phyloP scores from a whole-genome alignment of 2,329 filamentous ascomycete species.

The Remersonia thermophila region DNA sequence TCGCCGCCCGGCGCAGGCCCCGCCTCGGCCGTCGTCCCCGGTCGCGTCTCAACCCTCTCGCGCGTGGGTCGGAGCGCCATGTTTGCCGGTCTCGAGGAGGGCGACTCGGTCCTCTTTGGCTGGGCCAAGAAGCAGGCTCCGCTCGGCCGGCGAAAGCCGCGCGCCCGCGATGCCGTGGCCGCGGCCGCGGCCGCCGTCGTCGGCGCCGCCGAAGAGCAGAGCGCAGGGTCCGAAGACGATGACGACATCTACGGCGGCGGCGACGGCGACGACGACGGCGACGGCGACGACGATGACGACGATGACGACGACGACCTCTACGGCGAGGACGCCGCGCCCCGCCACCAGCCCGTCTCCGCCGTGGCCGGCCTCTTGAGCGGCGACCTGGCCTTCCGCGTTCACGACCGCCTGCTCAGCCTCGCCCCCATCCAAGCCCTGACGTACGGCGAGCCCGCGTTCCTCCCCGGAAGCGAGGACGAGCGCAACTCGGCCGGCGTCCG shows the following conservation, averaged over 20 bases:
- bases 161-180: conserved; percentile 43
- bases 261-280: conserved; percentile 47
- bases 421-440: conserved; percentile 68
- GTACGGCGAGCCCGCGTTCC: conserved; percentile 44
- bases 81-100: conserved; percentile 76
- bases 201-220: conserved; percentile 43
- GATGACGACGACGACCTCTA: conserved; percentile 48
- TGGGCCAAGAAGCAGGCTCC: conserved; percentile 59
- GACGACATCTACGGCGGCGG: conserved; percentile 43
- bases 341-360: conserved; percentile 23
- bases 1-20: conserved; percentile 8
- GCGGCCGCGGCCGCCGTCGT: conserved; percentile 20
- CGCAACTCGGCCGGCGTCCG: conserved; percentile 33
- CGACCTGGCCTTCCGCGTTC: conserved; percentile 60
- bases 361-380: conserved; percentile 38
- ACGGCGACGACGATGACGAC: conserved; percentile 44
- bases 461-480: conserved; percentile 33
- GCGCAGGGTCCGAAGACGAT: conserved; percentile 33
- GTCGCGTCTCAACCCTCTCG: conserved; percentile 55
- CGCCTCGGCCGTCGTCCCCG: conserved; percentile 46
- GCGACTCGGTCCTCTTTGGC: conserved; percentile 68
- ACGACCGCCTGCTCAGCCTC: conserved; percentile 66
- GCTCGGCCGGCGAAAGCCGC: conserved; percentile 49
- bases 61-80: conserved; percentile 55
- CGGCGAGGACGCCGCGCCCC: conserved; percentile 38